Base-by-base conservation (phyloP, 208 protist species). In the Leptomonas pyrrhocoris region DNA sequence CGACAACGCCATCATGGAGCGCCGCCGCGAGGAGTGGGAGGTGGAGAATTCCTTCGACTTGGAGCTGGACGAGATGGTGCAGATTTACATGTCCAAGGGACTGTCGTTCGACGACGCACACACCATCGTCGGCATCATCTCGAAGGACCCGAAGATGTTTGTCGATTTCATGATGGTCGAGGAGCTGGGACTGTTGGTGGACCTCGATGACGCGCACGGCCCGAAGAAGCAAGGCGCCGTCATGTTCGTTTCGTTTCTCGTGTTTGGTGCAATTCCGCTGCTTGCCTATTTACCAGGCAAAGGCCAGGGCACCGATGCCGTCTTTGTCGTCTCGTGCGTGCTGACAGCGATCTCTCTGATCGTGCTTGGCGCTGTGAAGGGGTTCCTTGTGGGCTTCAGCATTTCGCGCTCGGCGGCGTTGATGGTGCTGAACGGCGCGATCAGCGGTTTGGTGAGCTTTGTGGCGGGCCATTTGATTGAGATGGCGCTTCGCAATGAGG, bases 101-200 rank as follows among this genome's bases (percentile, higher is more conserved):
- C 81, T 98, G 8, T 89, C 80, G 19, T 84, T 90, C 38, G 90
- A 97, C 40, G 94, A 98, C 45, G 89, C 96, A 18, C 75, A 70
- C 13, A 89, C 80, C n/a, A 93, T 99, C 45, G 86, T 98, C n/a
- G 80, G 72, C 28, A 96, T 97, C 56, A 97, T 98, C 59, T 92
- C 90, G n/a, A 96, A 97, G 68, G 88, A 98, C 62, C 85, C 66
- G 42, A 94, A 97, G 53, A 79, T 93, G 45, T 98, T 98, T 68
- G 94, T 98, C n/a, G 96, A 98, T 63, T 94, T 97, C 30, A 98
- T 98, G 94, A 98, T 98, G 93, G 85, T 94, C 18, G 90, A 98
- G 68, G 94, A 99, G 73, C 82, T 98, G 16, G 95, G 96, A 12
- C 72, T 98, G 16, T 71, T 94, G 27, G 31, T 94, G 2, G 89